phyloP scores from a whole-genome alignment of 1,284 basidiomycete genomes.

The Microbotryomycetes sp. region DNA sequence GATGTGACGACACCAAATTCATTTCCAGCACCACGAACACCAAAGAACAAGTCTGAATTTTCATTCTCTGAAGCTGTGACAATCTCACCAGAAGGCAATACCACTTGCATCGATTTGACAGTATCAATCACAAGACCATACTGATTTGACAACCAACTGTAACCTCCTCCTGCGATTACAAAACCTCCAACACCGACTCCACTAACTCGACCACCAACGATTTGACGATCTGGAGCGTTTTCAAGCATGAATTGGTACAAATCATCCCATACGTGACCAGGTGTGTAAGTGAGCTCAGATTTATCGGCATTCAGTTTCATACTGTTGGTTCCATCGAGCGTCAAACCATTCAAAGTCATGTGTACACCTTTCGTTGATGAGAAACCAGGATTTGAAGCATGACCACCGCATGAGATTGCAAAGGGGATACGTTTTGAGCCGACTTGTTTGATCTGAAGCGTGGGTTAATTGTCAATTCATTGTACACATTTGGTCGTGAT shows the following conservation, averaged over 20 bases:
- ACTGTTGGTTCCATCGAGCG: conserved; percentile 12
- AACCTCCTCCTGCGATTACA: conserved; percentile 21
- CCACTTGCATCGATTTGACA: conserved; percentile 26
- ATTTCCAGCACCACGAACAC: conserved; percentile 12
- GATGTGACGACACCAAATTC: conserved; percentile 6
- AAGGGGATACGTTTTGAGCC: conserved; percentile 2
- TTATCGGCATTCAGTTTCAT: neutral
- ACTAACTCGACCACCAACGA: conserved; percentile 52
- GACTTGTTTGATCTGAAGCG: conserved; percentile 16
- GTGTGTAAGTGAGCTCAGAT: neutral
- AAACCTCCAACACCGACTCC: conserved; percentile 38
- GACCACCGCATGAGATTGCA: conserved; percentile 53
- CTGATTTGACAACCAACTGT: conserved; percentile 18
- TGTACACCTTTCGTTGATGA: conserved; percentile 55
- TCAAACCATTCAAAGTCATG: conserved; percentile 53
- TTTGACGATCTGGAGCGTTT: conserved; percentile 48
- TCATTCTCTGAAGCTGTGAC: conserved; percentile 27
- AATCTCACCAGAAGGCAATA: conserved; percentile 33
- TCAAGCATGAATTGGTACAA: conserved; percentile 46
- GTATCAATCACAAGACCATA: conserved; percentile 32
- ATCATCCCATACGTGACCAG: conserved; percentile 1
- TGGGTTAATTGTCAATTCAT: too few species aligned
- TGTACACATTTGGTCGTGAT: neutral
- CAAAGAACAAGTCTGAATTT: conserved; percentile 19
- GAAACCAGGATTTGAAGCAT: conserved; percentile 50